These are phyloP conservation scores for Aureobasidium sp. DNA, from an alignment of 2,329 filamentous ascomycete genomes.

Conservation along the genomic window DNA sequence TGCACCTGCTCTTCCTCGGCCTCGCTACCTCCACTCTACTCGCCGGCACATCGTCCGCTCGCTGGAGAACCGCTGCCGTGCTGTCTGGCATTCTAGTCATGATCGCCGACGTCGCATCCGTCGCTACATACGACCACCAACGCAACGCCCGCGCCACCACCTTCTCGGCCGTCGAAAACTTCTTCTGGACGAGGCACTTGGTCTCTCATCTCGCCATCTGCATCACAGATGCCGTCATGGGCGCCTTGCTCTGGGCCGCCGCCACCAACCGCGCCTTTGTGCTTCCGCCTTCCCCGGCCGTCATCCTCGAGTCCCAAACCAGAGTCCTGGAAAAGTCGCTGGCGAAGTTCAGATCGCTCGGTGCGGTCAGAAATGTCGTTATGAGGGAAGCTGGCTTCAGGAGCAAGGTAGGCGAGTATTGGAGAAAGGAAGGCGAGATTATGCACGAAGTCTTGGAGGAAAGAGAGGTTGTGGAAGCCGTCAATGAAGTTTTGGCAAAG, in stretches of 20 bases:
- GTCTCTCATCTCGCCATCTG: constrained; percentile 57
- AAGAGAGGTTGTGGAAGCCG: constrained; percentile 60
- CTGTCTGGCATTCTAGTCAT: constrained; percentile 9
- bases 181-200: constrained; percentile 60
- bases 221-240: constrained; percentile 54
- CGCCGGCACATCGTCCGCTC: constrained; percentile 51
- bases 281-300: constrained; percentile 49
- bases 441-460: constrained; percentile 73
- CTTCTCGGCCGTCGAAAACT: constrained; percentile 54
- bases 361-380: constrained; percentile 71
- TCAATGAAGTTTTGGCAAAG: constrained; percentile 57
- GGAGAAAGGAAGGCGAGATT: constrained; percentile 64
- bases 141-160: constrained; percentile 54
- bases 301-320: constrained; percentile 55
- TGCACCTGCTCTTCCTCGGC: constrained; percentile 65
- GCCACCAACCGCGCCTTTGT: constrained; percentile 73
- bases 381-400: constrained; percentile 65
- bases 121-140: constrained; percentile 56
- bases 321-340: constrained; percentile 50
- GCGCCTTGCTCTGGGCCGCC: constrained; percentile 61
- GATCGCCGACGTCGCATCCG: constrained; percentile 41
- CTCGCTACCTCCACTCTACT: constrained; percentile 61
- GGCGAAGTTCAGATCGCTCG: constrained; percentile 61
- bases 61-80: constrained; percentile 65
- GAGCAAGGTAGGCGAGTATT: constrained; percentile 60